Base-by-base conservation (phyloP, 495 filamentous ascomycete genomes). In the Podospora bellae-mahoneyi region DNA sequence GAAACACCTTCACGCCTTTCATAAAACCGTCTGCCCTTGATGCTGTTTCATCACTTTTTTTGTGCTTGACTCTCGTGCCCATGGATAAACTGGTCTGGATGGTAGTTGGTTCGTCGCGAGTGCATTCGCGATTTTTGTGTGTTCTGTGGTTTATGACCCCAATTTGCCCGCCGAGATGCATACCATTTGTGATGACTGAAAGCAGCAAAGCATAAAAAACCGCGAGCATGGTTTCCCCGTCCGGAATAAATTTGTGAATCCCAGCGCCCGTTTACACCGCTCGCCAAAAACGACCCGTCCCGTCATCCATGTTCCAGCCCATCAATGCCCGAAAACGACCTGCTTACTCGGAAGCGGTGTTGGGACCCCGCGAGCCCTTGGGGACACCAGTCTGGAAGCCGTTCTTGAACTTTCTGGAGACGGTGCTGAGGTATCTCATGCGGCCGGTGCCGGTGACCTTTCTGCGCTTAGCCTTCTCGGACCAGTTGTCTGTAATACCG, bases 381-480 rank as follows among this genome's bases (percentile, higher is more conserved):
- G 92, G 94, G 72, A 84, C 81, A 73, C 95, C 95, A 67, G 85
- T 89, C 84, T 91, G 93, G 90, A 99, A 99, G 72, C 93, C 93
- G 84, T 99, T 98, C 84, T 89, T 91, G 87, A 96, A 96, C 80
- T 86, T 87, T 78, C 94, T 89, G 75, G 94, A 85, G 77, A 98
- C 88, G 73, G 85, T 87, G 85, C 94, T 94, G 80, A 98, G 88
- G 85, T 93, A 90, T 68, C 92, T 85, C 90, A 93, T 93, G 76
- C 95, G 89, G 81, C 95, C 95, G 78, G 92, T 92, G 73, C 95
- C 95, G 76, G 92, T 95, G 77, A 94, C 97, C 94, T 97, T 98
- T 91, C 95, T 93, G 82, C 95, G 85, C 91, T 97, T 98, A 75
- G 94, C 96, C 88, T 99, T 99, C 89, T 97, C 93, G 83, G 91